These are phyloP conservation scores for Stereum hirsutum DNA, from an alignment of 1,284 basidiomycete species.

Conservation along the genomic window DNA sequence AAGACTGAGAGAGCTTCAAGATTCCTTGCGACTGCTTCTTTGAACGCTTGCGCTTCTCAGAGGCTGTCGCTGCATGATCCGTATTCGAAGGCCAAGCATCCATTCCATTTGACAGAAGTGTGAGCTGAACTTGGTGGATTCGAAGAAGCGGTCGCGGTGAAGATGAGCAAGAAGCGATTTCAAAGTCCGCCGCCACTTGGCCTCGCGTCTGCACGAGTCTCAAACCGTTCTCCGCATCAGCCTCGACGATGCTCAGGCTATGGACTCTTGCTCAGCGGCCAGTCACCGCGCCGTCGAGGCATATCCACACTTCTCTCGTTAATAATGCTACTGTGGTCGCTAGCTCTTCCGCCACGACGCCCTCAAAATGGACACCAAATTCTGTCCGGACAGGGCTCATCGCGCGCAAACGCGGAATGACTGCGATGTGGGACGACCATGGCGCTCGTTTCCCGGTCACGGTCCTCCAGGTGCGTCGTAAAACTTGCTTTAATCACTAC, in stretches of 20 bases:
- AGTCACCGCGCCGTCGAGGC: slow-evolving; percentile 25
- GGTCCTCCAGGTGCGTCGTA: slow-evolving; percentile 74
- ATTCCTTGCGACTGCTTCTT: slow-evolving; percentile 21
- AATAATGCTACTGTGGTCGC: slow-evolving; percentile 24
- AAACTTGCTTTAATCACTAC: slow-evolving; percentile 1
- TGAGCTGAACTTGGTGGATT: not conserved
- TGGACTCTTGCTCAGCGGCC: slow-evolving; percentile 33
- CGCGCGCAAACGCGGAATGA: slow-evolving; percentile 95
- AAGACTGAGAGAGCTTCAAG: slow-evolving; percentile 21
- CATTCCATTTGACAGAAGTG: slow-evolving; percentile 46
- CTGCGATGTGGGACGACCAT: slow-evolving; percentile 85
- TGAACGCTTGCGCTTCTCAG: slow-evolving; percentile 6
- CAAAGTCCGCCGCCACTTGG: slow-evolving; percentile 5
- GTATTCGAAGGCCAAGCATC: slow-evolving; percentile 54
- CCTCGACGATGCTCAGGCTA: slow-evolving; percentile 37
- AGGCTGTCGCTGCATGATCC: slow-evolving; percentile 6
- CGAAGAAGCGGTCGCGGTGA: not conserved
- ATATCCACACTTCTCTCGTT: slow-evolving; percentile 27
- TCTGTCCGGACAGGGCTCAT: slow-evolving; percentile 92
- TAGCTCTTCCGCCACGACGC: slow-evolving; percentile 16
- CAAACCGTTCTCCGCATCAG: not conserved
- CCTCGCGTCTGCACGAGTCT: no score
- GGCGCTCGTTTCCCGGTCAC: slow-evolving; percentile 88
- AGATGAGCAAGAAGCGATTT: slow-evolving; percentile 2
- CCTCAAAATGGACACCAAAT: slow-evolving; percentile 80